These are phyloP conservation scores for Dothideomycetes sp. DNA, from an alignment of 2,329 filamentous ascomycete genomes.

Conservation along the genomic window DNA sequence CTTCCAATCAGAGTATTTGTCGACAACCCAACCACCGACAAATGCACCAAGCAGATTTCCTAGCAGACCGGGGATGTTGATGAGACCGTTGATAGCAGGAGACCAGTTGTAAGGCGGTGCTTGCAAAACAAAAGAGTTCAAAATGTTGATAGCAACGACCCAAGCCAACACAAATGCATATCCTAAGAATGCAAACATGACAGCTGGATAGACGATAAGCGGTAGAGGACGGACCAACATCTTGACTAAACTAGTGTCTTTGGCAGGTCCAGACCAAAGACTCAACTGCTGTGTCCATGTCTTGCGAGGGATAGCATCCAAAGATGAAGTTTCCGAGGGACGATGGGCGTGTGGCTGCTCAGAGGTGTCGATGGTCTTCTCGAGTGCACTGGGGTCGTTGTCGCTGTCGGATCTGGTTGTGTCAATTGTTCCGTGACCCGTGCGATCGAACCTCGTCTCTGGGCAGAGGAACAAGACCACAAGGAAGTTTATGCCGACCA, in stretches of 20 bases:
- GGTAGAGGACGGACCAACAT: constrained; percentile 31
- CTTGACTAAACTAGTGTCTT: constrained; percentile 25
- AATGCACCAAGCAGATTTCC: constrained; percentile 37
- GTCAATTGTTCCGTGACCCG: not conserved
- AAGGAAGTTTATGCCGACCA: constrained; percentile 27
- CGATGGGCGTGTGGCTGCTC: constrained; percentile 15
- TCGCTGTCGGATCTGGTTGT: constrained; percentile 1
- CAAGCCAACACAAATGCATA: constrained; percentile 31
- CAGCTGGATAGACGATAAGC: constrained; percentile 30
- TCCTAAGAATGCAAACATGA: constrained; percentile 30
- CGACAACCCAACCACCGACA: constrained; percentile 36
- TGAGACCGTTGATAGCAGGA: constrained; percentile 30
- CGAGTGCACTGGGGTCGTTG: constrained; percentile 3
- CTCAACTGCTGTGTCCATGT: constrained; percentile 27
- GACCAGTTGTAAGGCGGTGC: constrained; percentile 31
- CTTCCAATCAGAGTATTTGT: constrained; percentile 34
- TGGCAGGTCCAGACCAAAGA: constrained; percentile 26
- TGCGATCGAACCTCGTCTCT: constrained; percentile 30
- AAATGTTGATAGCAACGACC: constrained; percentile 32
- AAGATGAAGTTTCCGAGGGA: not conserved
- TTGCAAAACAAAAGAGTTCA: constrained; percentile 32
- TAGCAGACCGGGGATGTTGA: constrained; percentile 33
- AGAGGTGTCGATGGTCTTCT: constrained; percentile 15
- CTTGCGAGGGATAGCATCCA: constrained; percentile 22
- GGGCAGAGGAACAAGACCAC: constrained; percentile 30